Evolutionary conservation across 2,329 filamentous ascomycete genomes (phyloP).

Genomic region (Clonostachys rhizophaga): DNA sequence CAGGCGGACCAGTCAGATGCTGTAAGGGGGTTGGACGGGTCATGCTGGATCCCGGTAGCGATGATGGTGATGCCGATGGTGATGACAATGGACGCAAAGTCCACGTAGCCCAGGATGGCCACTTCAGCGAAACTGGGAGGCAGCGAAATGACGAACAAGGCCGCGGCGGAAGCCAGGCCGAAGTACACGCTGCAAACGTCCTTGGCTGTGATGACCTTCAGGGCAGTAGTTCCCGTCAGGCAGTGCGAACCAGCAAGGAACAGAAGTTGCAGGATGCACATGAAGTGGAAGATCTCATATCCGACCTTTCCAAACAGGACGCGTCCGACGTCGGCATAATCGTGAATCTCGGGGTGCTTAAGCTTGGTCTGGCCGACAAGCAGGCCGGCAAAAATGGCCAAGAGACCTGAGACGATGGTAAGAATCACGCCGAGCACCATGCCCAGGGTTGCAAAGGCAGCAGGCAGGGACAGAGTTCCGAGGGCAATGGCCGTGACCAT

Average conservation of each 20-base stretch:
- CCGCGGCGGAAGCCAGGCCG: conserved; percentile 28
- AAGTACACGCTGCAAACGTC: conserved; percentile 31
- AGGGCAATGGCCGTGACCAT: conserved; percentile 14
- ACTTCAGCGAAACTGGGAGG: conserved; percentile 29
- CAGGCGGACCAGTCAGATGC: conserved; percentile 26
- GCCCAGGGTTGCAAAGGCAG: conserved; percentile 13
- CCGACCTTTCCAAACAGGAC: conserved; percentile 53
- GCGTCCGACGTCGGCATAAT: conserved; percentile 59
- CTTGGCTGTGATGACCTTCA: conserved; percentile 55
- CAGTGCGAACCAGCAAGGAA: conserved; percentile 66
- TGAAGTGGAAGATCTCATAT: conserved; percentile 51
- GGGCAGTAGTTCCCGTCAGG: conserved; percentile 60
- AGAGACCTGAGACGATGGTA: conserved; percentile 23
- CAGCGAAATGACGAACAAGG: conserved; percentile 30
- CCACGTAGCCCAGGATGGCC: conserved; percentile 8
- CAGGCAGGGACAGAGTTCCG: conserved; percentile 13
- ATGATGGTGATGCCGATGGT: conserved; percentile 61
- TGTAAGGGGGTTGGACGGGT: conserved; percentile 3
- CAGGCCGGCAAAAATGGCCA: conserved; percentile 33
- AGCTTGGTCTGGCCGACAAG: conserved; percentile 35
- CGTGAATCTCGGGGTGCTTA: conserved; percentile 46
- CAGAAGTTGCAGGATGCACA: conserved; percentile 54
- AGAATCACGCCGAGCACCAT: conserved; percentile 28
- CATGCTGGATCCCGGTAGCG: conserved; percentile 42
- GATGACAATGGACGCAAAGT: conserved; percentile 25